Evolutionary conservation across 2,329 filamentous ascomycete species (phyloP).

Genomic region (Coniochaeta sp.): DNA sequence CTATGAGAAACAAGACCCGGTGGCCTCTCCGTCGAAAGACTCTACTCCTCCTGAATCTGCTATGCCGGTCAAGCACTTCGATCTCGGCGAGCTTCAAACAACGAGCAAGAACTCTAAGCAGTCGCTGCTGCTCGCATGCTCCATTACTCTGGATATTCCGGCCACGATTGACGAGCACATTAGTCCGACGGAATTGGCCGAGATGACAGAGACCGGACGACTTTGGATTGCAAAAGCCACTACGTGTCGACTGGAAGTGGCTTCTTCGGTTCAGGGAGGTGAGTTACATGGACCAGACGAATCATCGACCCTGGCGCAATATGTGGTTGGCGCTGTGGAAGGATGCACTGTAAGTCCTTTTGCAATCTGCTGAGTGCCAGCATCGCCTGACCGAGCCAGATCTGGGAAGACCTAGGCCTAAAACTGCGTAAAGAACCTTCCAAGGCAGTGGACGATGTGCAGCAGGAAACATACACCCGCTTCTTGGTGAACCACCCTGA

Average conservation of each 20-base stretch:
- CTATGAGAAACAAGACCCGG: neutral
- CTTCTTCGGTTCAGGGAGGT: neutral
- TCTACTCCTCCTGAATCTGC: neutral
- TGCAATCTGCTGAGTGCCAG: neutral
- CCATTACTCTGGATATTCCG: neutral
- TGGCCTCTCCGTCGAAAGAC: neutral
- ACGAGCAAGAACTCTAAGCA: neutral
- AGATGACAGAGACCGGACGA: neutral
- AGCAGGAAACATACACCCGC: neutral
- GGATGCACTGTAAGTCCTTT: neutral
- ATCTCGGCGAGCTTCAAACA: neutral
- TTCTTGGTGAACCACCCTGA: neutral
- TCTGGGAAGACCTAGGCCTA: neutral
- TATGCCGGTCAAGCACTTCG: neutral
- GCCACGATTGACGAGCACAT: neutral
- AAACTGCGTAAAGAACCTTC: neutral
- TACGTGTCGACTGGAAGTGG: neutral
- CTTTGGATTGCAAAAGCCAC: neutral
- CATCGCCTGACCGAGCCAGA: neutral
- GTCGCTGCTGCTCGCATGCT: neutral
- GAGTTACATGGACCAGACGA: neutral
- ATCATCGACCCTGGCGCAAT: neutral
- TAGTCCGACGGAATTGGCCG: neutral
- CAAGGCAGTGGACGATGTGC: neutral
- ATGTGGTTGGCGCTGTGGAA: neutral